Conservation (phyloP, 768 basidiomycete genomes). For the Termitomyces sp. region DNA sequence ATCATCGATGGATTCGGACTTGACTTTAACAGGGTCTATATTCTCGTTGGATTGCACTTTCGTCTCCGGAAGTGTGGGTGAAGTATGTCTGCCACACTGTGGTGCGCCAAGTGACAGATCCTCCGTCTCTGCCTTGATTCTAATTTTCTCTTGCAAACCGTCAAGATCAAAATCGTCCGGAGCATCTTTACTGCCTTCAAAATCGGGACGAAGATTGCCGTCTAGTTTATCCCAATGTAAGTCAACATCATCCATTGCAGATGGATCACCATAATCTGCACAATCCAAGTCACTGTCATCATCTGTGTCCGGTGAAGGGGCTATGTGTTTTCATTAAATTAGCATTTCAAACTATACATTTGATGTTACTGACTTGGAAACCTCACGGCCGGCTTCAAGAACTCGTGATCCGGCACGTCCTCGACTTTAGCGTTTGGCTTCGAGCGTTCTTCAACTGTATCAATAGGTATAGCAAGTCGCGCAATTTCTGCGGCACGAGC, state of each 20-base stretch:
- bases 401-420: not conserved
- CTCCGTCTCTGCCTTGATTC: not conserved
- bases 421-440: not conserved
- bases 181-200: not conserved
- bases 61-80: not conserved
- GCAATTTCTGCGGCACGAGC: conserved; percentile 5
- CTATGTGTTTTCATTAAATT: not conserved
- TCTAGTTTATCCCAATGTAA: not conserved
- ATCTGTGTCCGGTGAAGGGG: not conserved
- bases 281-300: not conserved
- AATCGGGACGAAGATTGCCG: not conserved
- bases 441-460: not conserved
- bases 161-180: conserved; percentile 1
- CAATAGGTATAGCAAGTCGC: not conserved
- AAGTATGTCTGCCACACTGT: no score
- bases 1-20: not conserved
- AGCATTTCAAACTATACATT: not conserved
- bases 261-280: not conserved
- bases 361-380: not conserved
- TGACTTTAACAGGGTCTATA: not conserved
- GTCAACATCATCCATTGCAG: not conserved
- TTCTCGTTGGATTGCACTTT: not conserved
- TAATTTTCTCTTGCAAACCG: not conserved
- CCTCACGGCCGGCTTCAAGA: not conserved
- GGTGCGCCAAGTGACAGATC: not conserved